Evolutionary conservation across 345 rosid genomes (phyloP).

Genomic region (Arabidopsis thaliana): TAIR10.1 NC_003071.7:12724001-12724500

Average conservation of each 20-base stretch:
- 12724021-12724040: neutral
- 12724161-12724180: neutral
- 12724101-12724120: neutral
- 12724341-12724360: neutral
- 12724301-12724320: neutral
- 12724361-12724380: too few relatives aligned
- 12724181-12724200: neutral
- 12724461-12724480: neutral
- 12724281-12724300: neutral
- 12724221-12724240: neutral
- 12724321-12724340: neutral
- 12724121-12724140: slow-evolving; percentile 16
- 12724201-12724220: neutral
- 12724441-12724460: too few relatives aligned
- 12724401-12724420: too few relatives aligned
- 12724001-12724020: neutral
- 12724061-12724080: fast-evolving
- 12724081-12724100: neutral
- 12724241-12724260: neutral
- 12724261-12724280: neutral
- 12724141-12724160: neutral
- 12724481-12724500: neutral
- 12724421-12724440: too few relatives aligned
- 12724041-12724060: neutral
- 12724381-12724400: too few relatives aligned